Conservation (phyloP, 2,329 filamentous ascomycete species). For the Fusarium annulatum region DNA sequence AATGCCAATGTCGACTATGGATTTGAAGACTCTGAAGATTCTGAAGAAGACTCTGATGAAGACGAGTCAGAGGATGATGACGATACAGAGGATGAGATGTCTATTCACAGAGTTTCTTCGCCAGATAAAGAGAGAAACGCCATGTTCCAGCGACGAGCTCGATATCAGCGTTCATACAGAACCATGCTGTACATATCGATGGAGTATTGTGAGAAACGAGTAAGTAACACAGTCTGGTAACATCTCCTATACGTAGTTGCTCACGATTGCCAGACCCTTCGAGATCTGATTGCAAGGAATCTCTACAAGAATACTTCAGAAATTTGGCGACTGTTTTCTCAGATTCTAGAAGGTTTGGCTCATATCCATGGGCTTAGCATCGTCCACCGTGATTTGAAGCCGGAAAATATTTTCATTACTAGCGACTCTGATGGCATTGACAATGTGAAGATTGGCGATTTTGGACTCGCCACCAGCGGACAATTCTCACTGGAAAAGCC, state of each 20-base stretch:
- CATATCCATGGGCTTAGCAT: slow-evolving; percentile 93
- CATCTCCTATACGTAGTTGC: neutral
- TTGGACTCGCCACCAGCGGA: slow-evolving; percentile 91
- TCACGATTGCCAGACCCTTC: slow-evolving; percentile 69
- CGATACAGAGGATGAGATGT: slow-evolving; percentile 50
- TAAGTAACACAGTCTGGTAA: slow-evolving; percentile 52
- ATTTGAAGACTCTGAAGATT: slow-evolving; percentile 58
- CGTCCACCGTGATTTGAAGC: slow-evolving; percentile 95
- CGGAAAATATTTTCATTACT: slow-evolving; percentile 94
- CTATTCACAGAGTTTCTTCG: slow-evolving; percentile 43
- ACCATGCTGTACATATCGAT: slow-evolving; percentile 96
- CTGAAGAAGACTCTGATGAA: slow-evolving; percentile 59
- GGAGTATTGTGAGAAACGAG: slow-evolving; percentile 96
- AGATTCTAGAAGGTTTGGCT: slow-evolving; percentile 87
- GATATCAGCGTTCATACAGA: slow-evolving; percentile 65
- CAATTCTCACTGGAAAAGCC: slow-evolving; percentile 75
- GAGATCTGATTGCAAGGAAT: slow-evolving; percentile 84
- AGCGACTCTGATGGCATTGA: slow-evolving; percentile 76
- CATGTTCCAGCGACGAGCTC: slow-evolving; percentile 46
- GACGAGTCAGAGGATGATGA: slow-evolving; percentile 61
- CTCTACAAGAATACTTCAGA: slow-evolving; percentile 80
- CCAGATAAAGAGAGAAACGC: slow-evolving; percentile 47
- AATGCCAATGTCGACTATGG: slow-evolving; percentile 84
- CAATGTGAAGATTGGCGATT: slow-evolving; percentile 96
- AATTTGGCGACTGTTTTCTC: slow-evolving; percentile 89